A percentile compares a stretch with the other conserved stretches of the same genome.
Evolutionary conservation across 2,329 filamentous ascomycete genomes (phyloP).

Genomic region (Xylariaceae sp.): DNA sequence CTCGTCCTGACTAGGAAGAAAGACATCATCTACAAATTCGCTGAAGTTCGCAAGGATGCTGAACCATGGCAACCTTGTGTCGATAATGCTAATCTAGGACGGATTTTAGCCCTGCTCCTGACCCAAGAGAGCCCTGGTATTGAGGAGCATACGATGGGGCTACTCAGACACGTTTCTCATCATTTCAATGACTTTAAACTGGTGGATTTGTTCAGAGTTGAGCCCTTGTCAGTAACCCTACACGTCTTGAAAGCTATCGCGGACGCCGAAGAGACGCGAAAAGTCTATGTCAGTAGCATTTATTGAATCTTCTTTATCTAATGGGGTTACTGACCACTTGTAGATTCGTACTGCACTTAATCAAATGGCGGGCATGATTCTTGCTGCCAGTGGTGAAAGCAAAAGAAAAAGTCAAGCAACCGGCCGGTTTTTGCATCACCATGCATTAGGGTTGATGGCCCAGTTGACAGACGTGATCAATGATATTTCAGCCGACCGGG

Average conservation of each 20-base stretch:
- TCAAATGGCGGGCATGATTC: conserved; percentile 41
- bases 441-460: conserved; percentile 83
- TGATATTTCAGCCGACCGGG: conserved; percentile 52
- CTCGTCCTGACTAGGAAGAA: conserved; percentile 74
- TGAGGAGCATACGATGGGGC: conserved; percentile 64
- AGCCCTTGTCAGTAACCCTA: conserved; percentile 71
- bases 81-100: conserved; percentile 53
- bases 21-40: conserved; percentile 77
- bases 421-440: conserved; percentile 72
- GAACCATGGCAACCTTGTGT: conserved; percentile 56
- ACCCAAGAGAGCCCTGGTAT: conserved; percentile 53
- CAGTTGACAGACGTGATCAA: conserved; percentile 77
- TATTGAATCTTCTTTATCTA: not conserved
- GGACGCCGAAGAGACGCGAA: conserved; percentile 58
- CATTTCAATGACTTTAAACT: conserved; percentile 66
- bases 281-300: conserved; percentile 48
- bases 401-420: conserved; percentile 56
- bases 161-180: conserved; percentile 64
- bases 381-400: conserved; percentile 37
- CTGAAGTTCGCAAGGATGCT: conserved; percentile 67
- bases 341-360: conserved; percentile 47
- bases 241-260: conserved; percentile 79
- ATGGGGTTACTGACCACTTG: conserved; percentile 23
- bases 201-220: conserved; percentile 65
- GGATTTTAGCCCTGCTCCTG: conserved; percentile 57